These are phyloP conservation scores for Dujonia santamariae DNA, from an alignment of 1,139 yeast species.

Conservation along the genomic window DNA sequence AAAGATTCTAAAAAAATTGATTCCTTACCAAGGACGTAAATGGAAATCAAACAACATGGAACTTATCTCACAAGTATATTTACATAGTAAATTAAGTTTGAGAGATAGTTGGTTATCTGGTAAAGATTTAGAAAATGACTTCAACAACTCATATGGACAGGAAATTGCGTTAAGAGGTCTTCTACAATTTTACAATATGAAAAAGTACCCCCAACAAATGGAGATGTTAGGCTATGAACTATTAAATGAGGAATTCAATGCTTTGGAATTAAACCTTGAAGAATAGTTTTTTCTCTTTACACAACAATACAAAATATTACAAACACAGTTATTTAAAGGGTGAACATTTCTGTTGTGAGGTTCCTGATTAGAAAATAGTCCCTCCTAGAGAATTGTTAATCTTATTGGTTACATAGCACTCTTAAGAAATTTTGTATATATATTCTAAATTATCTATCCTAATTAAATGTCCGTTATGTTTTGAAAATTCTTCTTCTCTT, in stretches of 20 bases:
- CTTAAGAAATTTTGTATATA: too few relatives aligned
- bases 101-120: constrained; percentile 92
- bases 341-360: too few relatives aligned
- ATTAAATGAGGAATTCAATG: constrained; percentile 20
- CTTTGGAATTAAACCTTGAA: constrained; percentile 16
- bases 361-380: too few relatives aligned
- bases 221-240: constrained; percentile 52
- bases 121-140: constrained; percentile 69
- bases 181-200: constrained; percentile 71
- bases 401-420: too few relatives aligned
- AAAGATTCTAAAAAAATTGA: constrained; percentile 70
- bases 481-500: too few relatives aligned
- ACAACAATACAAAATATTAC: not conserved
- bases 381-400: too few relatives aligned
- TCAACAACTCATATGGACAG: constrained; percentile 79
- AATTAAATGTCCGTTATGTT: too few relatives aligned
- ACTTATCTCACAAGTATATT: constrained; percentile 79
- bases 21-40: constrained; percentile 90
- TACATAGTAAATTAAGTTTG: constrained; percentile 68
- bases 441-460: too few relatives aligned
- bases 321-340: too few relatives aligned
- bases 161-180: constrained; percentile 82
- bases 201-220: constrained; percentile 54
- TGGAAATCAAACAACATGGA: constrained; percentile 97
- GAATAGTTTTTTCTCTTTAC: not conserved